Percentiles rank a stretch among this genome's conserved stretches.
These are phyloP conservation scores for Trichoderma reesei DNA, from an alignment of 495 filamentous ascomycete genomes.

Conservation along the genomic window DNA sequence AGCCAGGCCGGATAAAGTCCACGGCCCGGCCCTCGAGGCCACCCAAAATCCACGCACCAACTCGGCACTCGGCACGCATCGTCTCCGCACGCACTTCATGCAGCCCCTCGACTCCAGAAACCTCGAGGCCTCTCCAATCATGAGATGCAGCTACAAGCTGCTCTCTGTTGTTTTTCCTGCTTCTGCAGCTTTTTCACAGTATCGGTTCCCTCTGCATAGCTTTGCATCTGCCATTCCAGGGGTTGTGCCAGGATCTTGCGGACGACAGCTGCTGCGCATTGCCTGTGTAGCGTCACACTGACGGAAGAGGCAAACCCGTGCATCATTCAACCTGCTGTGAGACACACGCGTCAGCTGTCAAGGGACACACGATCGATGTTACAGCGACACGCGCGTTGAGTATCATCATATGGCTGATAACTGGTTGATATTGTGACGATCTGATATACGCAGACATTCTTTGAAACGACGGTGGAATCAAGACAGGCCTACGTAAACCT, in stretches of 20 bases:
- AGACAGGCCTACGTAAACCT: no score
- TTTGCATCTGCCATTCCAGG: not conserved
- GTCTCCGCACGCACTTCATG: not conserved
- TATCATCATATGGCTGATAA: not conserved
- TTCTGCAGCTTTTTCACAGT: no score
- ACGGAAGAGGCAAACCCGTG: not conserved
- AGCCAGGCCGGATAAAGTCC: not conserved
- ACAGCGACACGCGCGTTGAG: not conserved
- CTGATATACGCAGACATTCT: not conserved
- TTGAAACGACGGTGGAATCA: not conserved
- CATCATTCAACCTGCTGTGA: not conserved
- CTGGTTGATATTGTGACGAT: not conserved
- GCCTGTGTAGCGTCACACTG: not conserved
- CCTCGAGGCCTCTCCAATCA: not conserved
- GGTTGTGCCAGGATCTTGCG: not conserved
- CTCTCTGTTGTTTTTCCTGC: no score
- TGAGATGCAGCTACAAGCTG: no score
- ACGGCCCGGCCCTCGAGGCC: not conserved
- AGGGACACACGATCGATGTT: not conserved
- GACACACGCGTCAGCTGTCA: not conserved
- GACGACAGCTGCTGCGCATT: not conserved
- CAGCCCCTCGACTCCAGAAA: not conserved
- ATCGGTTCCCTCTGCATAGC: no score
- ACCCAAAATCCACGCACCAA: not conserved
- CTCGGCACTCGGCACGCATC: not conserved